Percentiles rank a stretch among this genome's conserved stretches.
Evolutionary conservation across 208 protist species (phyloP).

Genomic region (Leishmania aethiopica): DNA sequence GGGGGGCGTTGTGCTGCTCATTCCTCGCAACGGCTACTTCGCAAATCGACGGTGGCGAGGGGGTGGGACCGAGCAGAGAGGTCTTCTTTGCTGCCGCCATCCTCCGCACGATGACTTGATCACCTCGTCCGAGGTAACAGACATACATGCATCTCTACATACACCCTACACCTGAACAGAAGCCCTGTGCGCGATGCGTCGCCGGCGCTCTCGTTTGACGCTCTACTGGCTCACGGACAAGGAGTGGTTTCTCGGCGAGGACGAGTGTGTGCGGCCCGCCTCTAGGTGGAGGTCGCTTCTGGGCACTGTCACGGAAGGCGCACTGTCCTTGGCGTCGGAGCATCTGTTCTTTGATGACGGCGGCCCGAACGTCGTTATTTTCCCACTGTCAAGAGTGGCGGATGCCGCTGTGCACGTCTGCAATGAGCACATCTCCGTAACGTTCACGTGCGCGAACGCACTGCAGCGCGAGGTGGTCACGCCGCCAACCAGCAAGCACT

Average conservation of each 20-base stretch:
- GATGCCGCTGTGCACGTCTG: not conserved
- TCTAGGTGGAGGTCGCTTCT: constrained; percentile 17
- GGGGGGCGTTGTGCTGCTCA: no score
- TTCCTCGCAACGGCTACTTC: not conserved
- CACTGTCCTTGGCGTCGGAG: constrained; percentile 25
- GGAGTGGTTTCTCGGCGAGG: constrained; percentile 36
- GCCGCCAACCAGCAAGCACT: not conserved
- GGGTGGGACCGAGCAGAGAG: not conserved
- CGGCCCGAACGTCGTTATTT: constrained; percentile 6
- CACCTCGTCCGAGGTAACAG: not conserved
- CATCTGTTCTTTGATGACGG: constrained; percentile 43
- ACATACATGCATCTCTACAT: not conserved
- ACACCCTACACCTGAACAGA: not conserved
- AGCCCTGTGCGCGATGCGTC: not conserved
- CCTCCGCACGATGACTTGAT: not conserved
- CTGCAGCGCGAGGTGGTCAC: constrained; percentile 15
- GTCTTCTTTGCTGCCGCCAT: not conserved
- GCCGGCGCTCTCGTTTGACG: constrained; percentile 16
- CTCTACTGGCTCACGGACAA: constrained; percentile 41
- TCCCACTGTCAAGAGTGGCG: constrained; percentile 13
- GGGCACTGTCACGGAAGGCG: constrained; percentile 11
- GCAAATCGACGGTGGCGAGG: no score
- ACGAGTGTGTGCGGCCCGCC: constrained; percentile 14
- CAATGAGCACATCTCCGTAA: constrained; percentile 3
- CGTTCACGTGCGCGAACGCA: constrained; percentile 17